These are phyloP conservation scores for Clonostachys sp. DNA, from an alignment of 2,329 filamentous ascomycete species.

Conservation along the genomic window DNA sequence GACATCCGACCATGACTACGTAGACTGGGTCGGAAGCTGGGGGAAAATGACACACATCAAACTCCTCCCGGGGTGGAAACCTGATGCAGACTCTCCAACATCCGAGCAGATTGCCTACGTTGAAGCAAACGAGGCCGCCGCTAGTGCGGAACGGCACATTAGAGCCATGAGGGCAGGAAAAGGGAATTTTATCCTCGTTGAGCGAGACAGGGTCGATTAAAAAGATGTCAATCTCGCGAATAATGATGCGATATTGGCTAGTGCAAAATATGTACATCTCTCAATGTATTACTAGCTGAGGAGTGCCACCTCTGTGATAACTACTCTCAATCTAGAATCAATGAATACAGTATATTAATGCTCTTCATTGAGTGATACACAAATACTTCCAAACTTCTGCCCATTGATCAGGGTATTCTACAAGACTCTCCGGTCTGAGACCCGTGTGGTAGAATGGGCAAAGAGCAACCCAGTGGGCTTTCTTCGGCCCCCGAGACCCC, in stretches of 20 bases:
- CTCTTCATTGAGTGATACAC: no score
- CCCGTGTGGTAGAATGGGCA: no score
- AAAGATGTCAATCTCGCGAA: background rate
- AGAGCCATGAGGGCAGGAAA: slow-evolving; percentile 37
- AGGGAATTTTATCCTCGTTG: slow-evolving; percentile 43
- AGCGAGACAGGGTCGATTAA: slow-evolving; percentile 25
- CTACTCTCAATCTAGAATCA: no score
- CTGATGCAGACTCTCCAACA: slow-evolving; percentile 22
- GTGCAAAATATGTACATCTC: background rate
- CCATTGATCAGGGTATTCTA: no score
- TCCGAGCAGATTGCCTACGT: slow-evolving; percentile 23
- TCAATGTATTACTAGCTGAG: background rate
- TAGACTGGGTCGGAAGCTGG: slow-evolving; percentile 52
- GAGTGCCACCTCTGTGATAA: no score
- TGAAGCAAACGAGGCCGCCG: slow-evolving; percentile 30
- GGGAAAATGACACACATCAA: slow-evolving; percentile 43
- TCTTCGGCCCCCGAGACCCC: background rate
- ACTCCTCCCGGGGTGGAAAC: slow-evolving; percentile 37
- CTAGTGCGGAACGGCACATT: slow-evolving; percentile 41
- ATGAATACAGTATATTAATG: no score
- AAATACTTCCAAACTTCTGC: no score
- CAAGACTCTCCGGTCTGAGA: no score
- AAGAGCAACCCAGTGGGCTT: no score
- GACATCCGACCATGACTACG: slow-evolving; percentile 34
- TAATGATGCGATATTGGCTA: background rate